Base-by-base conservation (phyloP, 768 basidiomycete genomes). In the Candolleomyces eurysporus region DNA sequence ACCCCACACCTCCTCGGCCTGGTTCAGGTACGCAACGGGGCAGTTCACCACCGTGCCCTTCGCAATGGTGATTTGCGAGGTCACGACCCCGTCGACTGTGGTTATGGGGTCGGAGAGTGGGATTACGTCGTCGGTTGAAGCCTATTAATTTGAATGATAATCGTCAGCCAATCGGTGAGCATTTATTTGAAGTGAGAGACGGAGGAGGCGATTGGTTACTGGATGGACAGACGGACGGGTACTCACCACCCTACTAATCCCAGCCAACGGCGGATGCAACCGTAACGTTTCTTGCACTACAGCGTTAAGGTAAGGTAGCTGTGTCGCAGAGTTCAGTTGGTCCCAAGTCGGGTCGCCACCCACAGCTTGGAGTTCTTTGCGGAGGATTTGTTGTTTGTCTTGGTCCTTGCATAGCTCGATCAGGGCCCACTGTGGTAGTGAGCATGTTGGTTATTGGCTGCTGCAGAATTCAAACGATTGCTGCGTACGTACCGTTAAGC, bases 1-100 rank as follows among this genome's bases (percentile, higher is more conserved):
- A 2, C 89, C 89, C 89, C 90, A 91, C 36, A 88, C 68, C 0
- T 69, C 71, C 57, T 76, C 76, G n/a, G 82, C 80, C 6, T 74
- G 69, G 68, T 89, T 88, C 53, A 85, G 75, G 19, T 73, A 71
- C 6, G 68, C 57, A 31, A 86, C 76, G 2, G 82, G 79, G 3
- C 80, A 68, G 11, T 73, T 61, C 31, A 90, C 60, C 1, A 66
- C 60, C 0, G 80, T 81, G 3, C 82, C 86, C 61, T 82, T 82
- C 19, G 76, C 72, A 42, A 89, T 70, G 5, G 73, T 49, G 53
- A 89, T 69, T 17, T 71, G 73, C 22, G 74, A 68, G 16, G 82
- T 72, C 0, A 66, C 63, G 48, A 74, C 66, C 0, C 84, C 84
- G 0, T 79, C 69, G 0, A 70, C 63, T 0, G 80, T 81, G 11